Evolutionary conservation across 768 basidiomycete species (phyloP).

Genomic region (Dendrothele bispora): DNA sequence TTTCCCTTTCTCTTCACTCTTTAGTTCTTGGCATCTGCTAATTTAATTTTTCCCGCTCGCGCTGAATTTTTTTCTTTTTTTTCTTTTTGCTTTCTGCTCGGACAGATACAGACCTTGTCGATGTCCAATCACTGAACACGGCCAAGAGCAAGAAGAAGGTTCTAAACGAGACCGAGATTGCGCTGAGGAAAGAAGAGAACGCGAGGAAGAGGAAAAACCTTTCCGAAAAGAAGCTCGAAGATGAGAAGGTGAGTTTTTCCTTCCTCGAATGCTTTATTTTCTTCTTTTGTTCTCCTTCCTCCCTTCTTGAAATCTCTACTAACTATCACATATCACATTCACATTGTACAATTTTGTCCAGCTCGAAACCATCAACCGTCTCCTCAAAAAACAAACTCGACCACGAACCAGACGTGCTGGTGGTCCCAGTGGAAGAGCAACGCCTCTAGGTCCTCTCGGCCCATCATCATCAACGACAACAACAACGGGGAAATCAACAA

Average conservation of each 20-base stretch:
- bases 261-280: slow-evolving; percentile 8
- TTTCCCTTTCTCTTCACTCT: no score
- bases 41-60: no score
- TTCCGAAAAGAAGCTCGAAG: slow-evolving; percentile 80
- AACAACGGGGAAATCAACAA: slow-evolving; percentile 1
- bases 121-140: slow-evolving; percentile 1
- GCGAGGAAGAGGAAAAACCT: slow-evolving; percentile 80
- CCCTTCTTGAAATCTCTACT: neutral
- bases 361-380: slow-evolving; percentile 87
- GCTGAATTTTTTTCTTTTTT: no score
- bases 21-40: no score
- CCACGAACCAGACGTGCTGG: slow-evolving; percentile 54
- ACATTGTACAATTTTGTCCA: no score
- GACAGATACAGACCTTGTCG: slow-evolving; percentile 6
- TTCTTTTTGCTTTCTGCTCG: neutral
- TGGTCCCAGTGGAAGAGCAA: slow-evolving; percentile 1
- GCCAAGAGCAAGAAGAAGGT: slow-evolving; percentile 58
- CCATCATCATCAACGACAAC: no score
- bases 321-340: neutral
- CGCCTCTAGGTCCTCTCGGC: neutral
- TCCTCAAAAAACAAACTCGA: slow-evolving; percentile 82
- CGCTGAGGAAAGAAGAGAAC: slow-evolving; percentile 75
- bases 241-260: slow-evolving; percentile 88
- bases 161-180: slow-evolving; percentile 71
- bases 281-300: neutral